Evolutionary conservation across 176 grass and related monocot species (phyloP).

Genomic region (Hyparrhenia diplandra): DNA sequence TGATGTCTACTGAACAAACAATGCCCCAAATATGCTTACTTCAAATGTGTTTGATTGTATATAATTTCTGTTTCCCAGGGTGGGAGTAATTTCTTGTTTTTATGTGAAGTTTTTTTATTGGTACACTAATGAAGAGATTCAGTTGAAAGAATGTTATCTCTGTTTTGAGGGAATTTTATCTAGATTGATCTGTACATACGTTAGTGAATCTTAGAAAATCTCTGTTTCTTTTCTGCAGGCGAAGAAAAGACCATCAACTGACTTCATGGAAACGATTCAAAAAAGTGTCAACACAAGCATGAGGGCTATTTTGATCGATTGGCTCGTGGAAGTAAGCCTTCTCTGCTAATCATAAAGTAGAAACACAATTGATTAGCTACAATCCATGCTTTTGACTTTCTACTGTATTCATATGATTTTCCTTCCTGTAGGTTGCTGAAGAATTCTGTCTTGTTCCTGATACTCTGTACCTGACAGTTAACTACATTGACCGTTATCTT

Average conservation of each 20-base stretch:
- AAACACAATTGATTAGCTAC: no score
- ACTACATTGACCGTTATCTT: constrained; percentile 88
- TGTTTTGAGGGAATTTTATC: not conserved
- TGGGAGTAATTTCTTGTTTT: not conserved
- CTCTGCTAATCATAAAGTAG: not conserved
- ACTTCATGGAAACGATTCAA: constrained; percentile 91
- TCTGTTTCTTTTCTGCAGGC: constrained; percentile 42
- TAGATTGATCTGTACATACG: not conserved
- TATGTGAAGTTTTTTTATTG: not conserved
- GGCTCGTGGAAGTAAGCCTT: constrained; percentile 90
- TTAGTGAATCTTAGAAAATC: not conserved
- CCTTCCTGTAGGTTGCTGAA: constrained; percentile 64
- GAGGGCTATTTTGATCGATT: constrained; percentile 93
- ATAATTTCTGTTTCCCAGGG: not conserved
- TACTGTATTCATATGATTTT: not conserved
- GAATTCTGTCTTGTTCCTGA: constrained; percentile 93
- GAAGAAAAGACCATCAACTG: constrained; percentile 70
- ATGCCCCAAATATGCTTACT: not conserved
- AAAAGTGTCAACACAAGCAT: constrained; percentile 82
- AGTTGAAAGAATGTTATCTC: not conserved
- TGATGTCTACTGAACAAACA: not conserved
- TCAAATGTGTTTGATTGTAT: not conserved
- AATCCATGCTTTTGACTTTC: not conserved
- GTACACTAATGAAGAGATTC: not conserved
- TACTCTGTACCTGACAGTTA: constrained; percentile 86